A percentile compares a stretch with the other conserved stretches of the same genome.
These are phyloP conservation scores for Chrysoporthe deuterocubensis DNA, from an alignment of 2,329 filamentous ascomycete species.

Conservation along the genomic window DNA sequence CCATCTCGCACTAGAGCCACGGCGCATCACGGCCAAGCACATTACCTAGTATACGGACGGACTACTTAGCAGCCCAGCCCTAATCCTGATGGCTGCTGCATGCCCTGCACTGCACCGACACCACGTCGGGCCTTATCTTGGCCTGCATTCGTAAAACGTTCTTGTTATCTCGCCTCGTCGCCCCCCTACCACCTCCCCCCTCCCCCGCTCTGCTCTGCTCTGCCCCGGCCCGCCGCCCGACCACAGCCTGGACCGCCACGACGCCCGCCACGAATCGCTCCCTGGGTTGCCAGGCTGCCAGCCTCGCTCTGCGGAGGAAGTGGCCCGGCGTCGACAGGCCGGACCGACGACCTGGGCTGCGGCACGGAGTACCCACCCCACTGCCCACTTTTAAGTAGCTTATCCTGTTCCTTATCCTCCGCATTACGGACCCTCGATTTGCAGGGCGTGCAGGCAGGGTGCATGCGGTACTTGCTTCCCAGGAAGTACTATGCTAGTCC, in stretches of 20 bases:
- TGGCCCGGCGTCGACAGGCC: neutral
- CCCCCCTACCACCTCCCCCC: too few species aligned
- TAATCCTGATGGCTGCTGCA: neutral
- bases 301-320: neutral
- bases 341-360: neutral
- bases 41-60: too few species aligned
- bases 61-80: too few species aligned
- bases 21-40: neutral
- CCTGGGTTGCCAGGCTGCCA: neutral
- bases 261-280: neutral
- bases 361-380: conserved; percentile 12
- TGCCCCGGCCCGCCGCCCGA: neutral
- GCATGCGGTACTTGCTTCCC: too few species aligned
- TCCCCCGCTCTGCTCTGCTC: neutral
- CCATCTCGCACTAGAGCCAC: neutral
- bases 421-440: conserved; percentile 16
- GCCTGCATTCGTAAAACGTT: neutral
- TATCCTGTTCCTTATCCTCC: conserved; percentile 25
- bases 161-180: conserved; percentile 3
- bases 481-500: too few species aligned
- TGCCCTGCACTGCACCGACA: neutral
- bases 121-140: conserved; percentile 10
- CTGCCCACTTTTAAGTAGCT: conserved; percentile 13
- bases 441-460: neutral
- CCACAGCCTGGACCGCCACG: too few species aligned